Evolutionary conservation across 2,329 filamentous ascomycete genomes (phyloP), one percentile per base, ranked within the genome.

Genomic region (Cercospora sp.): DNA sequence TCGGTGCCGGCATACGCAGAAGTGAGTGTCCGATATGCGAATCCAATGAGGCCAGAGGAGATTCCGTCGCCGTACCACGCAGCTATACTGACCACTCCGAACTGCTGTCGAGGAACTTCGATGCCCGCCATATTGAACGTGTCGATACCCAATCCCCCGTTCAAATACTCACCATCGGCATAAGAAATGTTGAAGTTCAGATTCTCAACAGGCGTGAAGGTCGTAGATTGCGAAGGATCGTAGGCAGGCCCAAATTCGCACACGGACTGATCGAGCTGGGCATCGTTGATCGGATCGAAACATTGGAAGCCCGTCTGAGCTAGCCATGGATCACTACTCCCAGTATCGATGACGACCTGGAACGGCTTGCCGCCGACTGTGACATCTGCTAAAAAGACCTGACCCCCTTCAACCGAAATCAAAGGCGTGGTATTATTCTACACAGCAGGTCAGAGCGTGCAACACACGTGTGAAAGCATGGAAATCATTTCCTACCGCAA

Each of bases 21-120:
- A 0, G 84, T 86, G 51, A 86, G 72, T 13, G 80, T 77, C 7
- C 83, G 81, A 71, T 85, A 87, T 1, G 80, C 84, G 12, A 88
- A 78, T 0, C 85, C 86, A 3, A 87, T 71, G 2, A 87, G 74
- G 2, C 86, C 85, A 28, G 80, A 82, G 1, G 82, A 82, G 45
- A 21, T 62, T 4, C 69, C 72, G 67, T 79, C 77, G 61, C 77
- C 77, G 37, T 71, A 70, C 77, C 77, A 79, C 8, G 71, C 74
- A 1, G 76, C 77, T 5, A 71, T 65, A 55, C 75, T 69, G 16
- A 84, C 83, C 16, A 85, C 69, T 0, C 80, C 84, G n/a, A 87
- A 77, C 34, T 82, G 79, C 72, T 86, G 83, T 8, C 76, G 32
- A 2, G 78, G 73, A 0, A 84, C 82, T 1, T 79, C 81, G 58